Percentiles rank a stretch among this genome's conserved stretches.
These are phyloP conservation scores for Pyrrhoderma noxium DNA, from an alignment of 1,284 basidiomycete genomes.

Conservation along the genomic window DNA sequence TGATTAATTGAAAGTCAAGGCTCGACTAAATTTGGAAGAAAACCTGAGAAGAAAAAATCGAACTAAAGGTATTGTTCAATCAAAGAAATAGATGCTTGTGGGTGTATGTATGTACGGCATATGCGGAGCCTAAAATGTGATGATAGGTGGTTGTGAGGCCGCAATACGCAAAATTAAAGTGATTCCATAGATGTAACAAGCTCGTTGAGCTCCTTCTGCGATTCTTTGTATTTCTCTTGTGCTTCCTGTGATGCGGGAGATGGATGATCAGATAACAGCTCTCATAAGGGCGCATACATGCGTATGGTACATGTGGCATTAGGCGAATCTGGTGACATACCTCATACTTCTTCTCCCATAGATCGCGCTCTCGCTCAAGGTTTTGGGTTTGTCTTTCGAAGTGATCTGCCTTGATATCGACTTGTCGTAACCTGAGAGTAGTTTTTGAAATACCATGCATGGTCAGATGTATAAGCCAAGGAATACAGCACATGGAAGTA, in stretches of 20 bases:
- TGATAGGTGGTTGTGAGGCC: background rate
- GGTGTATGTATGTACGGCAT: too few species aligned
- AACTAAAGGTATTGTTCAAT: too few species aligned
- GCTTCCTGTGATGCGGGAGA: slow-evolving; percentile 49
- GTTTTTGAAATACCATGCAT: background rate
- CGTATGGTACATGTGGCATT: background rate
- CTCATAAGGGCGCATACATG: background rate
- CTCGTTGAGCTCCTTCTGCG: slow-evolving; percentile 85
- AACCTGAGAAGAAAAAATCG: too few species aligned
- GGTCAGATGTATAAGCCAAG: background rate
- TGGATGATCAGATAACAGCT: slow-evolving; percentile 8
- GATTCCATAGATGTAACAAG: slow-evolving; percentile 78
- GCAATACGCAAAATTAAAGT: slow-evolving; percentile 40
- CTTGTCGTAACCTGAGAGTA: slow-evolving; percentile 76
- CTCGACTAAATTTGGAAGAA: background rate
- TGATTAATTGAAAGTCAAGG: slow-evolving; percentile 6
- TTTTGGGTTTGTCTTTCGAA: slow-evolving; percentile 90
- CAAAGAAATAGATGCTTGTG: too few species aligned
- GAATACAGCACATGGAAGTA: slow-evolving; percentile 19
- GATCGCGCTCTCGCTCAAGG: slow-evolving; percentile 87
- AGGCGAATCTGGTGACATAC: slow-evolving; percentile 37
- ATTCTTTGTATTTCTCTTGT: slow-evolving; percentile 64
- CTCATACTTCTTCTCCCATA: slow-evolving; percentile 94
- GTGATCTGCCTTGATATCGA: slow-evolving; percentile 98
- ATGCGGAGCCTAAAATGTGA: background rate